Evolutionary conservation across 768 basidiomycete genomes (phyloP).

Genomic region (Dictyophora rubrovolvata): DNA sequence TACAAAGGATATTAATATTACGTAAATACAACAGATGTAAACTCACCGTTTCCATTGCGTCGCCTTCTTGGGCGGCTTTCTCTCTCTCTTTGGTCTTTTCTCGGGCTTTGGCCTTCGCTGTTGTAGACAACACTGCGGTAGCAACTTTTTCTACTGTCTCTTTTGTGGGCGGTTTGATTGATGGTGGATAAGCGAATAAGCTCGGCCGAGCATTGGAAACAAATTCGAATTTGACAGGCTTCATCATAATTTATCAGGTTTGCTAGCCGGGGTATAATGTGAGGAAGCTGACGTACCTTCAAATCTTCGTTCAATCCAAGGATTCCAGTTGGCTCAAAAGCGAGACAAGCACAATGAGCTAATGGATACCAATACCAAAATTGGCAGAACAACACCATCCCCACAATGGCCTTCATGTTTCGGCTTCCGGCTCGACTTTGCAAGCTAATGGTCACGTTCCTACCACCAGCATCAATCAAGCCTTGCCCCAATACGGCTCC

Average conservation of each 20-base stretch:
- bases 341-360: slow-evolving; percentile 83
- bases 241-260: slow-evolving; percentile 2
- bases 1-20: neutral
- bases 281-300: slow-evolving; percentile 40
- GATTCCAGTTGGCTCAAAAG: slow-evolving; percentile 92
- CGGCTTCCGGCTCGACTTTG: slow-evolving; percentile 88
- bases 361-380: slow-evolving; percentile 99
- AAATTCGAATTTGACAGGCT: slow-evolving; percentile 93
- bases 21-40: neutral
- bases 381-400: slow-evolving; percentile 97
- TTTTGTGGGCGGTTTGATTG: slow-evolving; percentile 83
- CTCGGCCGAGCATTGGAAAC: slow-evolving; percentile 84
- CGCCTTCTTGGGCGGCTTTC: slow-evolving; percentile 68
- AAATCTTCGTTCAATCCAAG: slow-evolving; percentile 84
- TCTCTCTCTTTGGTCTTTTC: slow-evolving; percentile 62
- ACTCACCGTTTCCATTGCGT: slow-evolving; percentile 74
- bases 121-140: slow-evolving; percentile 92
- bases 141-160: slow-evolving; percentile 88
- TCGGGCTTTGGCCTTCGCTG: slow-evolving; percentile 91
- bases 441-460: slow-evolving; percentile 90
- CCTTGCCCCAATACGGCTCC: slow-evolving; percentile 95
- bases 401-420: slow-evolving; percentile 91
- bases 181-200: slow-evolving; percentile 83
- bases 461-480: slow-evolving; percentile 93
- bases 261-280: neutral